Evolutionary conservation across 192 early-diverging fungal genomes (phyloP).

Genomic region (Backusella liffmaniae): DNA sequence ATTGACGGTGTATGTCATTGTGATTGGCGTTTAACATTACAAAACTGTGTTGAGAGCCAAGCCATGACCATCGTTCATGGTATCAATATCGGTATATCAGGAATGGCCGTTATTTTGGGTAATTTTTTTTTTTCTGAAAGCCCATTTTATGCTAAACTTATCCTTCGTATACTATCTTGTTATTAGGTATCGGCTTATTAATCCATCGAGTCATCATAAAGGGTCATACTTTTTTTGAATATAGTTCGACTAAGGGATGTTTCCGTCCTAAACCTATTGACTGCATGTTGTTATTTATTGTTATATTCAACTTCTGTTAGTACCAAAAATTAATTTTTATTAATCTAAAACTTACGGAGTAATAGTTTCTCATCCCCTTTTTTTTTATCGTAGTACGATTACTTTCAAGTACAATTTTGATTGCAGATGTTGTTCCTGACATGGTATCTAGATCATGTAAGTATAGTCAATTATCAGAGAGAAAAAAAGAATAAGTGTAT

Average conservation of each 20-base stretch:
- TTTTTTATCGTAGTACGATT: conserved; percentile 20
- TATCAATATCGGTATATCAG: conserved; percentile 21
- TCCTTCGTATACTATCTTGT: background rate
- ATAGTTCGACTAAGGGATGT: conserved; percentile 16
- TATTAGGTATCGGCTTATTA: conserved; percentile 18
- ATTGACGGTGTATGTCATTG: conserved; percentile 20
- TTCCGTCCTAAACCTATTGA: conserved; percentile 34
- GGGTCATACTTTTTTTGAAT: conserved; percentile 26
- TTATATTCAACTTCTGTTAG: conserved; percentile 27
- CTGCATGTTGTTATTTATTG: conserved; percentile 24
- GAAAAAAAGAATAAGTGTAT: background rate
- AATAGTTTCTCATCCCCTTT: background rate
- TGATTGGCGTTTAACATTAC: conserved; percentile 33
- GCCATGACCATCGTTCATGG: conserved; percentile 22
- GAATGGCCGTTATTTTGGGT: conserved; percentile 23
- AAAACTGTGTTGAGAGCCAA: conserved; percentile 8
- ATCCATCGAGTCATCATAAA: conserved; percentile 19
- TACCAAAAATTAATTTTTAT: background rate
- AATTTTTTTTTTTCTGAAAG: background rate
- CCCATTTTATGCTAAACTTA: background rate
- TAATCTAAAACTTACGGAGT: background rate
- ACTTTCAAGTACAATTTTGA: conserved; percentile 17
- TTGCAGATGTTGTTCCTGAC: conserved; percentile 11
- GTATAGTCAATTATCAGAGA: background rate
- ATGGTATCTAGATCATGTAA: conserved; percentile 28